These are phyloP conservation scores for Paramecium octaurelia DNA, from an alignment of 73 alveolate genomes.

Conservation along the genomic window DNA sequence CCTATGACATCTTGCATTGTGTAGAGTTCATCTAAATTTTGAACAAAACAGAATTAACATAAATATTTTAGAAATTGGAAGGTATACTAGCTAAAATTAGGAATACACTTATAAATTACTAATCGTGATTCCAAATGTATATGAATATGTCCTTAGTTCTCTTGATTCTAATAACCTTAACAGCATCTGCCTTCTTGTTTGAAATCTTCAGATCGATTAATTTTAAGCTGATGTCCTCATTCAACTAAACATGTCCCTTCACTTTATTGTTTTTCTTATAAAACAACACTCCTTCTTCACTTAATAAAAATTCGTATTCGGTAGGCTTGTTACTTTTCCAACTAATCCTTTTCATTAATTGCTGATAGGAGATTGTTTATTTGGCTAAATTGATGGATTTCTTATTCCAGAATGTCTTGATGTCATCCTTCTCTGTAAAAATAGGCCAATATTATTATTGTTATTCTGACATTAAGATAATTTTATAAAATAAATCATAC, in stretches of 20 bases:
- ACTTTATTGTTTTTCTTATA: background rate
- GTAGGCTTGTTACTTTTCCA: background rate
- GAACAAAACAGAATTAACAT: background rate
- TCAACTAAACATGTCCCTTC: background rate
- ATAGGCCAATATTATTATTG: constrained; percentile 29
- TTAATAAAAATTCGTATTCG: background rate
- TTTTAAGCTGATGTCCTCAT: background rate
- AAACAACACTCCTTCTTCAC: background rate
- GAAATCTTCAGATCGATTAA: background rate
- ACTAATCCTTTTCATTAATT: background rate
- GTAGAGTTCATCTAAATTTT: constrained; percentile 21
- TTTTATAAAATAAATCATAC: background rate
- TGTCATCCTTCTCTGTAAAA: background rate
- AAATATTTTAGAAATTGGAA: background rate
- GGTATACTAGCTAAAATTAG: background rate
- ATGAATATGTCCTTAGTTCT: background rate
- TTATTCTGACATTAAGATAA: background rate
- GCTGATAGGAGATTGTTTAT: background rate
- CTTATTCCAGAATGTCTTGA: background rate
- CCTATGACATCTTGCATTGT: background rate
- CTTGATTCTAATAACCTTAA: background rate
- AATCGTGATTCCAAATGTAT: background rate
- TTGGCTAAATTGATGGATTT: background rate
- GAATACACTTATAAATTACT: background rate
- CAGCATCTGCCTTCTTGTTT: background rate